These are phyloP conservation scores for Dendrostoma leiphaemia DNA, from an alignment of 2,329 filamentous ascomycete species.

Conservation along the genomic window DNA sequence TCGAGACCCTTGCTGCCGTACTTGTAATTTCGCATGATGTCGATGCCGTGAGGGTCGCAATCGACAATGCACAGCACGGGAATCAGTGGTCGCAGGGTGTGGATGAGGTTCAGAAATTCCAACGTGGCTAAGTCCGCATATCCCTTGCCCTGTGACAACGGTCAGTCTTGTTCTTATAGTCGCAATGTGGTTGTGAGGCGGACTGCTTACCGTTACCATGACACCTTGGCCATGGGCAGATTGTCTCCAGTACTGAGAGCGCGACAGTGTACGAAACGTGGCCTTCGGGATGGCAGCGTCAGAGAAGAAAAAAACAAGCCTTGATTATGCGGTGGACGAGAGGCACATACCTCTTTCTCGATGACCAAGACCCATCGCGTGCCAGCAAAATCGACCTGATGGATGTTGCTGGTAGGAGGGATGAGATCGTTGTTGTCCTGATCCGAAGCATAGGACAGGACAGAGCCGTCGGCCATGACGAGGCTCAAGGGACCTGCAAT, in stretches of 20 bases:
- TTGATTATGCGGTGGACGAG: background rate
- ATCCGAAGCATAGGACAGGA: conserved; percentile 26
- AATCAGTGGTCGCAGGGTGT: conserved; percentile 43
- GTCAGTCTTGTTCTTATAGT: background rate
- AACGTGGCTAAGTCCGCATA: conserved; percentile 75
- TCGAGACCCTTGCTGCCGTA: conserved; percentile 61
- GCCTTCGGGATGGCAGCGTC: conserved; percentile 47
- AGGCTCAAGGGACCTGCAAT: conserved; percentile 57
- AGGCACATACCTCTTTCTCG: conserved; percentile 67
- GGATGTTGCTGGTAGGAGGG: conserved; percentile 50
- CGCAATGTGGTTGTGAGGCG: background rate
- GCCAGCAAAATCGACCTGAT: conserved; percentile 44
- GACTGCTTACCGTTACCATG: conserved; percentile 59
- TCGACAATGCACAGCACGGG: conserved; percentile 67
- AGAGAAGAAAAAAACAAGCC: no score
- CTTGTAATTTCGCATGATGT: conserved; percentile 72
- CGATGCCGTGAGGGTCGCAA: conserved; percentile 73
- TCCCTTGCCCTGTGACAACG: conserved; percentile 65
- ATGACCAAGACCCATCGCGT: conserved; percentile 69
- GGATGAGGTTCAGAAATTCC: conserved; percentile 58
- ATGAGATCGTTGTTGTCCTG: conserved; percentile 47
- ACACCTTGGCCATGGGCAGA: conserved; percentile 55
- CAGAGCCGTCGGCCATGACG: conserved; percentile 28
- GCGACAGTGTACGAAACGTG: conserved; percentile 68
- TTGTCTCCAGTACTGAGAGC: conserved; percentile 51